phyloP scores from a whole-genome alignment of 2,329 filamentous ascomycete genomes.

The Blastomyces percursus region DNA sequence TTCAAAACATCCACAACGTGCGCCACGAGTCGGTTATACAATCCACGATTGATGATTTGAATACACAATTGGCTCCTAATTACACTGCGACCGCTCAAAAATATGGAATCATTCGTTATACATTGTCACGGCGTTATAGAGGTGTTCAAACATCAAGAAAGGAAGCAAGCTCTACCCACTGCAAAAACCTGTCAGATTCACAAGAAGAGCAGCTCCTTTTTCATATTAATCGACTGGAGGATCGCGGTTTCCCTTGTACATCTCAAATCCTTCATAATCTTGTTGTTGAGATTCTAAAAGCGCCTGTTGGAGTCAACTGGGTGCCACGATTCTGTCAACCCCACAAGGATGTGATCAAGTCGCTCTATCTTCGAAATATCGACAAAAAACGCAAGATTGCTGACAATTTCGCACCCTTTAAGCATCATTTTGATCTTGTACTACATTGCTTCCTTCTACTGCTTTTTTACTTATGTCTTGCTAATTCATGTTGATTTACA shows the following conservation, averaged over 20 bases:
- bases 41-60: neutral
- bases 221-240: too few relatives aligned
- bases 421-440: too few relatives aligned
- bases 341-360: too few relatives aligned
- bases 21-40: neutral
- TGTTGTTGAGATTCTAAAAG: too few relatives aligned
- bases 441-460: too few relatives aligned
- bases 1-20: neutral
- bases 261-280: too few relatives aligned
- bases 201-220: neutral
- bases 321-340: neutral
- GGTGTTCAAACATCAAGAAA: neutral
- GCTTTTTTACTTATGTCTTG: too few relatives aligned
- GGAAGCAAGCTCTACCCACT: neutral
- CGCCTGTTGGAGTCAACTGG: neutral
- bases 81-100: neutral
- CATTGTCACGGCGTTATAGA: neutral
- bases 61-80: neutral
- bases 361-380: too few relatives aligned
- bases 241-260: too few relatives aligned
- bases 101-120: neutral
- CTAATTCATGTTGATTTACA: neutral
- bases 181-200: neutral
- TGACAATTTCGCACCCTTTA: too few relatives aligned
- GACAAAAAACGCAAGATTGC: too few relatives aligned